Evolutionary conservation across 352 stramenopile species (phyloP).

Genomic region (Phytophthora multivora): DNA sequence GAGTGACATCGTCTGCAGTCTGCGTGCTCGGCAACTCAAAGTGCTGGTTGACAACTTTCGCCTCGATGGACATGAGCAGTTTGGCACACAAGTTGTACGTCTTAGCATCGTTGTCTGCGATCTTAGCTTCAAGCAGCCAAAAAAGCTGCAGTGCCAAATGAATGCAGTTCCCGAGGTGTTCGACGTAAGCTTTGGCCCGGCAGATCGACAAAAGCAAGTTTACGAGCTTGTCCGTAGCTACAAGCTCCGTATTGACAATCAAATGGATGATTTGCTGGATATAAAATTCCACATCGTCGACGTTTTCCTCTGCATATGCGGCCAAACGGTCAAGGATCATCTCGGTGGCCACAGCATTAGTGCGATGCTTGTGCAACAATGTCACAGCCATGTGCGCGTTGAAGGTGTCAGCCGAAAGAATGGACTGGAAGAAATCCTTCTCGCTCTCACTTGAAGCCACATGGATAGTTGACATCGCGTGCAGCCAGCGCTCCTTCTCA

Average conservation of each 20-base stretch:
- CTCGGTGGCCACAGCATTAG: conserved; percentile 64
- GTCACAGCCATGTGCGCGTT: conserved; percentile 73
- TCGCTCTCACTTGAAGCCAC: conserved; percentile 56
- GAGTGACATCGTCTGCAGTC: conserved; percentile 42
- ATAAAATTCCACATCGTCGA: conserved; percentile 87
- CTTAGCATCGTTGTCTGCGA: conserved; percentile 68
- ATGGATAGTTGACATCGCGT: conserved; percentile 73
- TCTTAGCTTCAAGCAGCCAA: conserved; percentile 81
- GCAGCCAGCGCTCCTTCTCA: conserved; percentile 80
- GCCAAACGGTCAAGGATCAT: conserved; percentile 69
- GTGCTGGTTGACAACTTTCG: conserved; percentile 82
- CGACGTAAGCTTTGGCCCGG: conserved; percentile 75
- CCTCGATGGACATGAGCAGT: conserved; percentile 84
- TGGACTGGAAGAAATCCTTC: conserved; percentile 56
- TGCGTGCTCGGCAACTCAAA: conserved; percentile 55
- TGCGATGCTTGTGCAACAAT: conserved; percentile 74
- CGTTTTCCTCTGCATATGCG: conserved; percentile 65
- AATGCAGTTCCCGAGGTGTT: conserved; percentile 82
- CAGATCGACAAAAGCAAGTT: conserved; percentile 80
- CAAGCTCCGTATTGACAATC: conserved; percentile 65
- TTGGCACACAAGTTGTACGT: conserved; percentile 82
- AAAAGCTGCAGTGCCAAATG: conserved; percentile 68
- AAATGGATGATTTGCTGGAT: conserved; percentile 82
- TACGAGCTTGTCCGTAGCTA: conserved; percentile 69
- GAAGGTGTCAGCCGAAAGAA: conserved; percentile 63